Conservation (phyloP, 306 rosid species). For the Inga laurina region DNA sequence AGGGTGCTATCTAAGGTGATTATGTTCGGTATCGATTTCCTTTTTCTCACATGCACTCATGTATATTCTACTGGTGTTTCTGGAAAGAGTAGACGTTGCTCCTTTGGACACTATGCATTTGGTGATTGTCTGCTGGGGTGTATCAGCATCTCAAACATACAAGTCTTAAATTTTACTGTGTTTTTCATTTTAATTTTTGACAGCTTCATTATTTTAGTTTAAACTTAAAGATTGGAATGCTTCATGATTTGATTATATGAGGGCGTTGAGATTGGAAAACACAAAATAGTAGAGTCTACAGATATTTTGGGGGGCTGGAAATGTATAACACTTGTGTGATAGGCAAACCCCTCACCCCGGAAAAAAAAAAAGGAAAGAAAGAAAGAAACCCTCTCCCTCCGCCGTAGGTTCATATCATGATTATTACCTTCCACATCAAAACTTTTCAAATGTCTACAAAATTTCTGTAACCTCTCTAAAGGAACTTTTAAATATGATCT, state of each 20-base stretch:
- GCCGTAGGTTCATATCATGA: neutral
- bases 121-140: slow-evolving; percentile 16
- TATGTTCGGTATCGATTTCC: neutral
- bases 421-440: neutral
- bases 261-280: neutral
- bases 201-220: neutral
- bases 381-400: neutral
- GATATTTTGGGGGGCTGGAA: neutral
- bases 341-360: no score
- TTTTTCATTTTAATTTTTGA: neutral
- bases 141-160: slow-evolving; percentile 15
- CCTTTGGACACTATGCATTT: slow-evolving; percentile 6
- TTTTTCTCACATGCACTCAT: neutral
- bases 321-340: neutral
- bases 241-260: neutral
- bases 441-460: neutral
- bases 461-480: slow-evolving; percentile 8
- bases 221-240: neutral
- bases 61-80: neutral
- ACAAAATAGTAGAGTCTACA: neutral
- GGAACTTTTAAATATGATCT: neutral
- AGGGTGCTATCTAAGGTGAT: slow-evolving; percentile 84
- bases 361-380: no score
- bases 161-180: neutral
- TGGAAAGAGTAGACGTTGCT: slow-evolving; percentile 21